Conservation (phyloP, 1,139 yeast species). For the Meyerozyma guilliermondii region DNA sequence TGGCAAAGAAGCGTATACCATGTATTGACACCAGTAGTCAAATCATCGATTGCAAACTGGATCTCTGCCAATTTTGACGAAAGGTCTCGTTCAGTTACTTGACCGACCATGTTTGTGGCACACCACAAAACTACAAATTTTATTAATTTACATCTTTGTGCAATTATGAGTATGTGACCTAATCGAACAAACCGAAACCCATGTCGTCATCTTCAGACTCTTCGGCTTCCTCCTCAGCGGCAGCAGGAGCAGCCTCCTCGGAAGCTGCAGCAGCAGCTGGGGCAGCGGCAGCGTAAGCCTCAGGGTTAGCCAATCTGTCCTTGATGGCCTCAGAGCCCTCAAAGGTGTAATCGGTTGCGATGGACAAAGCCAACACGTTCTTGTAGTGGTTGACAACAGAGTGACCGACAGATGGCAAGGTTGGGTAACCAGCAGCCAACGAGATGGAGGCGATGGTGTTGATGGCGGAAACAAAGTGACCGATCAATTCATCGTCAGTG, state of each 20-base stretch:
- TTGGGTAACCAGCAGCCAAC: slow-evolving; percentile 98
- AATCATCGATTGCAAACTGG: not conserved
- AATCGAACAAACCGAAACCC: slow-evolving; percentile 99
- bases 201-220: slow-evolving; percentile 79
- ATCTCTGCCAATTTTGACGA: not conserved
- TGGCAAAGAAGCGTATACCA: not conserved
- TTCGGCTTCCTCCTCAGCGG: slow-evolving; percentile 64
- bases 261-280: slow-evolving; percentile 91
- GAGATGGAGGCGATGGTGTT: slow-evolving; percentile 93
- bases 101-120: not conserved
- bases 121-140: slow-evolving; percentile 2
- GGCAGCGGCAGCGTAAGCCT: slow-evolving; percentile 98
- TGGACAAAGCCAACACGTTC: slow-evolving; percentile 95
- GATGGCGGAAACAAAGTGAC: slow-evolving; percentile 90
- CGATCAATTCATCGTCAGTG: slow-evolving; percentile 93
- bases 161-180: slow-evolving; percentile 23
- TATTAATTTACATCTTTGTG: not conserved
- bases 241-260: slow-evolving; percentile 61
- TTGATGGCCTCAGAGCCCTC: slow-evolving; percentile 98
- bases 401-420: slow-evolving; percentile 99
- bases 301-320: slow-evolving; percentile 83
- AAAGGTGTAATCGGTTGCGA: slow-evolving; percentile 98
- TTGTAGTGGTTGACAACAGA: slow-evolving; percentile 98
- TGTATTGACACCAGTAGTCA: not conserved
- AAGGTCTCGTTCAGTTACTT: not conserved